A percentile compares a stretch with the other conserved stretches of the same genome.
Conservation (phyloP, 2,329 filamentous ascomycete genomes). For the Pseudogymnoascus sp. region DNA sequence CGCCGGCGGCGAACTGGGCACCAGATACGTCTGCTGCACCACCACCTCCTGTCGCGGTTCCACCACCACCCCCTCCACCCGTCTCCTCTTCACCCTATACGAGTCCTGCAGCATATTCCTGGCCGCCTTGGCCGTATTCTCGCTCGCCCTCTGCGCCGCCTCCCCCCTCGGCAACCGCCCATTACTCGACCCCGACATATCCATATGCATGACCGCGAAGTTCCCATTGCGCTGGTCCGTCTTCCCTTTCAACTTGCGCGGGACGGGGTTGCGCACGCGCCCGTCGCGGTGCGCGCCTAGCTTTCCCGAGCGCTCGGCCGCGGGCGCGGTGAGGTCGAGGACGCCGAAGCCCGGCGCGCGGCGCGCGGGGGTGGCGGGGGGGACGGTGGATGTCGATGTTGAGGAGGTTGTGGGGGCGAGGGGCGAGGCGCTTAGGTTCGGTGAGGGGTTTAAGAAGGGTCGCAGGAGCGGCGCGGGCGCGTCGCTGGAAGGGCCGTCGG, state of each 20-base stretch:
- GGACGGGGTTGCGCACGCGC: constrained; percentile 48
- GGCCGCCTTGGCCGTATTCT: constrained; percentile 51
- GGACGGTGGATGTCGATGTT: not conserved
- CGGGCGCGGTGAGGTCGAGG: constrained; percentile 48
- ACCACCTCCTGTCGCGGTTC: constrained; percentile 11
- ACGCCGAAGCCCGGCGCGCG: constrained; percentile 35
- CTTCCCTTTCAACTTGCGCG: constrained; percentile 53
- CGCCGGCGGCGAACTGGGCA: not conserved
- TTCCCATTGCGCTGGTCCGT: constrained; percentile 49
- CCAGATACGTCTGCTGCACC: constrained; percentile 5
- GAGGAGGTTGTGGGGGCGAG: not conserved
- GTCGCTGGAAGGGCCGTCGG: not conserved
- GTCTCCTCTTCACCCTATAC: constrained; percentile 37
- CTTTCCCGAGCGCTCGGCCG: constrained; percentile 15
- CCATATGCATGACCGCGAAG: constrained; percentile 56
- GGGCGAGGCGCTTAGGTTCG: not conserved
- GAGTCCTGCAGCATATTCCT: constrained; percentile 45
- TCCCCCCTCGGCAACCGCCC: constrained; percentile 45
- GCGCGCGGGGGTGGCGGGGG: constrained; percentile 39
- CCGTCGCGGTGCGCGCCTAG: constrained; percentile 37
- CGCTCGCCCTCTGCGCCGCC: constrained; percentile 53
- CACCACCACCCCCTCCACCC: constrained; percentile 18
- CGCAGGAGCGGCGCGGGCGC: not conserved
- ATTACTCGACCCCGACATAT: constrained; percentile 38
- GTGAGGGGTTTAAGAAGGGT: not conserved